Percentiles rank a stretch among this genome's conserved stretches.
These are phyloP conservation scores for Asterionellopsis glacialis DNA, from an alignment of 108 stramenopile species.

Conservation along the genomic window DNA sequence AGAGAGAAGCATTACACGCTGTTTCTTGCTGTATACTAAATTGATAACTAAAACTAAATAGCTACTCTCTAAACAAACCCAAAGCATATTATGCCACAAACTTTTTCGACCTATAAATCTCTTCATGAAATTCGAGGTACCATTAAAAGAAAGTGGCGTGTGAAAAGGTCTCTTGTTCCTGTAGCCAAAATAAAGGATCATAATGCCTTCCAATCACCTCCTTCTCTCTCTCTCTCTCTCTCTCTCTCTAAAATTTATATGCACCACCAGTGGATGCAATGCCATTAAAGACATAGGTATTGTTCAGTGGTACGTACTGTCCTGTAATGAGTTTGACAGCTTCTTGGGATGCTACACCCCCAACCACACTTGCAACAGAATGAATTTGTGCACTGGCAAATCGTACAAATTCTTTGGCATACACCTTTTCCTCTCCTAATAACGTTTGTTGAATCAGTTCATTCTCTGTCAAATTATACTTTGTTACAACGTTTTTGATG, in stretches of 20 bases:
- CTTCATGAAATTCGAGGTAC: too few relatives aligned
- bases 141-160: too few relatives aligned
- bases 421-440: slow-evolving; percentile 25
- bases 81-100: too few relatives aligned
- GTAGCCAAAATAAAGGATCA: too few relatives aligned
- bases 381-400: slow-evolving; percentile 90
- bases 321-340: slow-evolving; percentile 94
- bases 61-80: too few relatives aligned
- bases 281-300: slow-evolving; percentile 94
- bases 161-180: too few relatives aligned
- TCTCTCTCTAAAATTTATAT: slow-evolving; percentile 68
- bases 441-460: slow-evolving; percentile 31
- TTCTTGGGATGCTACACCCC: slow-evolving; percentile 94
- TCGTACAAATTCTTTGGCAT: slow-evolving; percentile 75
- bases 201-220: too few relatives aligned
- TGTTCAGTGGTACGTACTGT: slow-evolving; percentile 85
- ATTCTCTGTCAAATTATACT: slow-evolving; percentile 43
- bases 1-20: too few relatives aligned
- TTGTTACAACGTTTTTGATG: slow-evolving; percentile 29
- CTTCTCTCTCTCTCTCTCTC: too few relatives aligned
- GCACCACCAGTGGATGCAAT: slow-evolving; percentile 87
- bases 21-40: too few relatives aligned
- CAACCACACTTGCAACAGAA: slow-evolving; percentile 79
- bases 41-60: too few relatives aligned
- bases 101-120: too few relatives aligned